Evolutionary conservation across 768 basidiomycete species (phyloP), one percentile per base, ranked within the genome.

Genomic region (Boletellus ananas): DNA sequence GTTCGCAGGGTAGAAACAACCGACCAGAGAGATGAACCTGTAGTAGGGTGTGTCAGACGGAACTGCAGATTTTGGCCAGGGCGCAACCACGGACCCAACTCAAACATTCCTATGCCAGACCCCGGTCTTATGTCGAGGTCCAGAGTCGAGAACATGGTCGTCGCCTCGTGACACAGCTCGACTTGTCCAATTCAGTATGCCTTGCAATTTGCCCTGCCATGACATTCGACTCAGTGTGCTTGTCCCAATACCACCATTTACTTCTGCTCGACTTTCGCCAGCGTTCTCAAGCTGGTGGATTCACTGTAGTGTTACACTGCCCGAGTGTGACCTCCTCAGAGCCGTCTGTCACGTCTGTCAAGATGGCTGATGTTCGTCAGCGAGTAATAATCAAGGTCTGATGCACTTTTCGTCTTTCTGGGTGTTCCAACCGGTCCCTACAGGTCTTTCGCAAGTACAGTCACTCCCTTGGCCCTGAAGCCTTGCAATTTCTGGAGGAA

Each of bases 401-500:
- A 45, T 5, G 17, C 18, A 20, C 23, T 33, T 18, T 39, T 20
- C 11, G 7, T 14, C 20, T n/a, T 14, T 7, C 27, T 44, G 17
- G 33, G 38, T 8, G n/a, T 14, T 33, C 27, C 36, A 41, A 20
- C 14, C 34, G 43, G 12, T 31, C 48, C 47, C 43, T 51, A 36
- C 55, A 91, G 88, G 85, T 90, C 38, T 92, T 92, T 63, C 78
- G 89, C 44, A 93, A 93, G 69, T 91, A 89, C 65, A 89, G 88
- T 59, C 88, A 91, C 60, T 88, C 91, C 10, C 75, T 94, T 6
- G 87, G 90, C 1, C 85, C 91, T 6, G 88, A 91, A 47, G 82
- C 83, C 9, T 70, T 90, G 20, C 76, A 79, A 35, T 79, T 87
- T 55, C 64, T 93, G 14, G 88, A 92, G 59, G 74, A 78, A 12